phyloP scores from a whole-genome alignment of 2,329 filamentous ascomycete genomes.

The Seiridium cupressi region DNA sequence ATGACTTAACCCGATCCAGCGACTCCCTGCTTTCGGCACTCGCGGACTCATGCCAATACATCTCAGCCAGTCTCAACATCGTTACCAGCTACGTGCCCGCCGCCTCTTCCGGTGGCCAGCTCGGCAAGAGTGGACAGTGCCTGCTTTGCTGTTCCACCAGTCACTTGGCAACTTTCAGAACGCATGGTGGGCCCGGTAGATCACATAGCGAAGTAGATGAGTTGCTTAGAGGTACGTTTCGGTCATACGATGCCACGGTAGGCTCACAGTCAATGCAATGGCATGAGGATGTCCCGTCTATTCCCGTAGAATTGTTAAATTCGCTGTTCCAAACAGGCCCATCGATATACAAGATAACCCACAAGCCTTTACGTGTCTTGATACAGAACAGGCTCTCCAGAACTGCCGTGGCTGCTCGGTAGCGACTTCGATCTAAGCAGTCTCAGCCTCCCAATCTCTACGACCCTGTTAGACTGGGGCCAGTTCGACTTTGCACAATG shows the following conservation, averaged over 20 bases:
- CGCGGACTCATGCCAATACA: background rate
- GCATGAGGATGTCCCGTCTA: no score
- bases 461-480: background rate
- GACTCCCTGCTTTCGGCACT: background rate
- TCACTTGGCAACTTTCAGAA: no score
- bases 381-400: background rate
- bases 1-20: background rate
- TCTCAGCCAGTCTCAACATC: no score
- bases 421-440: background rate
- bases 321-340: background rate
- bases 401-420: background rate
- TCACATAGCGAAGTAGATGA: no score
- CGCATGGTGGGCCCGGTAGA: no score
- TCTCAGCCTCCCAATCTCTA: background rate
- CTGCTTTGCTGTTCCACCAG: no score
- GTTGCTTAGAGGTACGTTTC: no score
- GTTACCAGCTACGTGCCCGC: background rate
- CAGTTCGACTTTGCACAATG: background rate
- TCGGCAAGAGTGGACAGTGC: background rate
- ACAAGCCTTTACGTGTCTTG: background rate
- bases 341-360: background rate
- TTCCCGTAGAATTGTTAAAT: background rate
- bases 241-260: no score
- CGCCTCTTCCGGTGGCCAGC: background rate
- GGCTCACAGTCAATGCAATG: no score